Conservation (phyloP, 2,329 filamentous ascomycete species). For the Pseudocercospora crystallina region DNA sequence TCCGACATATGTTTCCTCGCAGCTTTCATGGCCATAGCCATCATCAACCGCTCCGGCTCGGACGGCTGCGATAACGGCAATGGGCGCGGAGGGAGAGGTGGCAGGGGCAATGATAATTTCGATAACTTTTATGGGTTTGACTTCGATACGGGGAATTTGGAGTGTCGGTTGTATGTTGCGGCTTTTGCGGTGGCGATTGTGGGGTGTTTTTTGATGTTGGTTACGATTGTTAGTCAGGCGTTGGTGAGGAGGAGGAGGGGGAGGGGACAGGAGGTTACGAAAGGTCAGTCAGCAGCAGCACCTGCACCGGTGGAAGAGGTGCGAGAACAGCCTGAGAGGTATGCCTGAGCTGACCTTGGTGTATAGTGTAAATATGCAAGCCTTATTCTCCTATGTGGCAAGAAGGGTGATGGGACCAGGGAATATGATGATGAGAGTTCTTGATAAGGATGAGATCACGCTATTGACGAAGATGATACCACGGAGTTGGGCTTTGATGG, state of each 20-base stretch:
- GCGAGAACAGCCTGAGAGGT: too few species aligned
- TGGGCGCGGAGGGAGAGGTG: not conserved
- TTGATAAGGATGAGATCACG: too few species aligned
- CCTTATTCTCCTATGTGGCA: too few species aligned
- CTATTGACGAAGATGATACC: too few species aligned
- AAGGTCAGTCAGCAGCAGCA: not conserved
- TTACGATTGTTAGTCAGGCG: not conserved
- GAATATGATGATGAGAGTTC: too few species aligned
- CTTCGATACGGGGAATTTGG: not conserved
- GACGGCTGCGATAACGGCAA: not conserved
- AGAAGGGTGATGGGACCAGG: too few species aligned
- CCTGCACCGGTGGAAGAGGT: too few species aligned
- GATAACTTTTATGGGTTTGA: not conserved
- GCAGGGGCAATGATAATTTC: too few species aligned
- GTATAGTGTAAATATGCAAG: too few species aligned
- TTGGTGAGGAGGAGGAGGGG: not conserved
- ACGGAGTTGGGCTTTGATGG: too few species aligned
- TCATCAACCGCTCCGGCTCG: conserved; percentile 8
- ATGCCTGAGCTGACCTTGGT: too few species aligned
- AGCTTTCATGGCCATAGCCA: conserved; percentile 14
- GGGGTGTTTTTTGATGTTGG: conserved; percentile 1
- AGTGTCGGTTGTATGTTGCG: conserved; percentile 5
- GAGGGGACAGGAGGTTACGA: too few species aligned
- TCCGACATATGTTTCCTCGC: conserved; percentile 12
- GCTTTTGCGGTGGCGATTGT: conserved; percentile 14